Base-by-base conservation (phyloP, 352 stramenopile species). In the Blastocystis sp. region DNA sequence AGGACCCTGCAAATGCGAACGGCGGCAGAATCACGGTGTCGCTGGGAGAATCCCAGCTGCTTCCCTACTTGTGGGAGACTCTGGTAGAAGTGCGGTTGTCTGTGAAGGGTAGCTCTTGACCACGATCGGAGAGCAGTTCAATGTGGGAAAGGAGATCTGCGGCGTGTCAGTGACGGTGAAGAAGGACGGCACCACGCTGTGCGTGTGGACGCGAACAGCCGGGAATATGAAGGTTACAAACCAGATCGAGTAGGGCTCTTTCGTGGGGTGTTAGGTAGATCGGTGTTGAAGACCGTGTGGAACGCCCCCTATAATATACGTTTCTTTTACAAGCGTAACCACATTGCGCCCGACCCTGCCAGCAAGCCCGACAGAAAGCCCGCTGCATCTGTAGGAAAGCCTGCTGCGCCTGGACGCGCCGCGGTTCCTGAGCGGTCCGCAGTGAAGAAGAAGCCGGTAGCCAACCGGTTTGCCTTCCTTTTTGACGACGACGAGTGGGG, bases 81-180 rank as follows among this genome's bases (percentile, higher is more conserved):
- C 71, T 81, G 0, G 71, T 81, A 81, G 60, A 21, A 11, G 28
- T 43, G n/a, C 40, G 43, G 24, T n/a, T 64, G 54, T 81, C n/a
- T n/a, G 34, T 64, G 64, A 0, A 38, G 17, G 24, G 11, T 81
- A 81, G 71, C 66, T 81, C 48, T 45, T 81, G n/a, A 38, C 34
- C n/a, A 81, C 71, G 21, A 81, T 81, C 43, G 43, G 40, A 34
- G 71, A 81, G 45, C 52, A 57, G 14, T 81, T 81, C 52, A 81
- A 81, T 38, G 71, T 81, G 34, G 71, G 71, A 34, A n/a, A 64
- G 7, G 71, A 81, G n/a, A 81, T 81, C 24, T 81, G 71, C 48
- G 71, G 71, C 11, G 71, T 81, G 17, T 81, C 71, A 34, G 71
- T 81, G 28, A 81, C 71, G 21, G 38, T 64, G 9, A 65, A 81